These are phyloP conservation scores for Ganoderma boninense DNA, from an alignment of 1,284 basidiomycete genomes.

Conservation along the genomic window DNA sequence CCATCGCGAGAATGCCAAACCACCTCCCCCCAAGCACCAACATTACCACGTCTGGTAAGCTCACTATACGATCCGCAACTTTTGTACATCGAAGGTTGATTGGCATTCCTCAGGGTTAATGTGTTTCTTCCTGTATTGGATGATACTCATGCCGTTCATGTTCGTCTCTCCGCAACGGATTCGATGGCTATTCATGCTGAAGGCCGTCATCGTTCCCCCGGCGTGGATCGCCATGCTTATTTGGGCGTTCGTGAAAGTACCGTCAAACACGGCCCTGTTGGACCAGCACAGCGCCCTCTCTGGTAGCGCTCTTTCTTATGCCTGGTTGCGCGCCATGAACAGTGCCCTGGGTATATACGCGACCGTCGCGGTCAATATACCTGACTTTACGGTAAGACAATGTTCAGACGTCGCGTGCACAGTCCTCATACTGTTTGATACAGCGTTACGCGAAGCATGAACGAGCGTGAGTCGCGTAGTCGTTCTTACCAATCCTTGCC, in stretches of 20 bases:
- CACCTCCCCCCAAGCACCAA: conserved; percentile 63
- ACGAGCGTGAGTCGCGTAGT: conserved; percentile 41
- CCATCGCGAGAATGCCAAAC: conserved; percentile 69
- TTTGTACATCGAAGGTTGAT: not conserved
- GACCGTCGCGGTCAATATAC: conserved; percentile 78
- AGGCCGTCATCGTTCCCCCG: conserved; percentile 72
- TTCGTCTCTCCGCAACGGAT: conserved; percentile 80
- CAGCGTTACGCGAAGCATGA: conserved; percentile 71
- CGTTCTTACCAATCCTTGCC: not conserved
- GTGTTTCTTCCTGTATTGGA: conserved; percentile 85
- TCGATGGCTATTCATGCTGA: conserved; percentile 75
- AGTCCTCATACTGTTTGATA: not conserved
- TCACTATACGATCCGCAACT: conserved; percentile 5
- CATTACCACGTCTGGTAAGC: conserved; percentile 67
- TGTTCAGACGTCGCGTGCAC: not conserved
- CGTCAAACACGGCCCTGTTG: conserved; percentile 59
- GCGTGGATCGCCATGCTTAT: conserved; percentile 77
- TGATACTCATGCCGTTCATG: conserved; percentile 75
- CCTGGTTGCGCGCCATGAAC: conserved; percentile 75
- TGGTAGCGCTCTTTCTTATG: conserved; percentile 70
- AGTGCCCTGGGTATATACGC: conserved; percentile 73
- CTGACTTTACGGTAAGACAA: conserved; percentile 68
- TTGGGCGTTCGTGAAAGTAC: conserved; percentile 76
- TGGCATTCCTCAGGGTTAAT: conserved; percentile 54
- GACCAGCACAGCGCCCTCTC: conserved; percentile 52